Conservation (phyloP, 75 land plant species). For the Picea sitchensis region DNA sequence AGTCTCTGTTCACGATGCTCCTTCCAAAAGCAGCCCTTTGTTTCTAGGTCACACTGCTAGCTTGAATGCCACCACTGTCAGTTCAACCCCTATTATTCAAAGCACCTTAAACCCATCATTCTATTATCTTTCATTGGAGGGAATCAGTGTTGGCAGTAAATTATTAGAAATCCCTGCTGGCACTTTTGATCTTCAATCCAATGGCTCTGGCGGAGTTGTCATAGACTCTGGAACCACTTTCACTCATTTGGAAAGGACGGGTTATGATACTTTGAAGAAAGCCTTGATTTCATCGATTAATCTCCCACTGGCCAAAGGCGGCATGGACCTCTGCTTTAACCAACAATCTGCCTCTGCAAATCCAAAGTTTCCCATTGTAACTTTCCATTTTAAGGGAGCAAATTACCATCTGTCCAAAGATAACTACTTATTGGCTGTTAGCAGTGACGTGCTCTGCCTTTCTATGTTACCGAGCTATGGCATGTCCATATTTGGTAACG, state of each 20-base stretch:
- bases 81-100: constrained; percentile 4
- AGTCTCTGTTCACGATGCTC: not conserved
- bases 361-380: not conserved
- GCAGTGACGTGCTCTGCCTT: not conserved
- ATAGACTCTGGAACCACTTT: constrained; percentile 2
- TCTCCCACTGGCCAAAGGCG: not conserved
- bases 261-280: not conserved
- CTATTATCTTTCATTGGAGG: constrained; percentile 11
- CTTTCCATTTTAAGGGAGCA: not conserved
- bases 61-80: not conserved
- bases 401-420: not conserved
- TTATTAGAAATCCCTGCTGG: not conserved
- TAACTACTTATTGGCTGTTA: not conserved
- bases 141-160: constrained; percentile 1
- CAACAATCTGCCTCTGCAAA: not conserved
- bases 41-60: not conserved
- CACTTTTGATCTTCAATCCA: not conserved
- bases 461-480: not conserved
- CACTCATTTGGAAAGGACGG: not conserved
- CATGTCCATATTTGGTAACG: not conserved
- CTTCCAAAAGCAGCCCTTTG: not conserved
- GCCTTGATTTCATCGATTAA: not conserved
- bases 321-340: not conserved
- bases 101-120: not conserved
- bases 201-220: constrained; percentile 1